phyloP scores from a whole-genome alignment of 2,329 filamentous ascomycete genomes.

The Exophiala sideris region DNA sequence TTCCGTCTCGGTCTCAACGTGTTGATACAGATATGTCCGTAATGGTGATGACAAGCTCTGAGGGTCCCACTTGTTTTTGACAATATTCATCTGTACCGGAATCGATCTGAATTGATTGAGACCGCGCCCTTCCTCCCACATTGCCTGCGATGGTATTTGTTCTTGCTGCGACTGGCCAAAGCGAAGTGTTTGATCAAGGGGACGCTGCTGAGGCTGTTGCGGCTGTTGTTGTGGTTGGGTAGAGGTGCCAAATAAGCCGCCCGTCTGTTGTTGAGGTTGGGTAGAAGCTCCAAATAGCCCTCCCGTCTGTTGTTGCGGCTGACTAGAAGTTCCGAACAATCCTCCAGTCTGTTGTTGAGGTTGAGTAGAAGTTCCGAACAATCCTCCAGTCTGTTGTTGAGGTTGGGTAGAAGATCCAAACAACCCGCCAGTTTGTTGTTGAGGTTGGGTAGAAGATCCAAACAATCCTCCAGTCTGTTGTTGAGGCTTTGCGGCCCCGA shows the following conservation, averaged over 20 bases:
- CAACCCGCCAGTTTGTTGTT: conserved; percentile 32
- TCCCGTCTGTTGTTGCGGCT: conserved; percentile 32
- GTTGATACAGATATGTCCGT: conserved; percentile 62
- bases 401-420: conserved; percentile 30
- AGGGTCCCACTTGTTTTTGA: conserved; percentile 62
- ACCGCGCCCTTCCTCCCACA: conserved; percentile 20
- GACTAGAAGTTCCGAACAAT: conserved; percentile 29
- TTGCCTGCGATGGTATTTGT: conserved; percentile 33
- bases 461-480: conserved; percentile 29
- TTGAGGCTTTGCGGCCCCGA: conserved; percentile 30
- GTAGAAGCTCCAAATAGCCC: conserved; percentile 30
- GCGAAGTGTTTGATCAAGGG: conserved; percentile 41
- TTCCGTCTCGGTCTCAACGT: conserved; percentile 53
- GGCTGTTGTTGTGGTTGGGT: conserved; percentile 37
- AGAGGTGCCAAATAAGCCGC: conserved; percentile 30
- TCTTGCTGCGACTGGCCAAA: conserved; percentile 44
- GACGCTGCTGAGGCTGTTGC: conserved; percentile 38
- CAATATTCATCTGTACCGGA: conserved; percentile 57
- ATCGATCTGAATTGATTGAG: conserved; percentile 57
- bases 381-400: conserved; percentile 34
- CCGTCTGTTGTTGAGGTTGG: conserved; percentile 22
- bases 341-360: conserved; percentile 30
- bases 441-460: conserved; percentile 25
- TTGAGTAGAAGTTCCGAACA: conserved; percentile 35
- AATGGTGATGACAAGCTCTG: conserved; percentile 51